Percentiles rank a stretch among this genome's conserved stretches.
Evolutionary conservation across 208 protist species (phyloP).

Genomic region (Naegleria lovaniensis): DNA sequence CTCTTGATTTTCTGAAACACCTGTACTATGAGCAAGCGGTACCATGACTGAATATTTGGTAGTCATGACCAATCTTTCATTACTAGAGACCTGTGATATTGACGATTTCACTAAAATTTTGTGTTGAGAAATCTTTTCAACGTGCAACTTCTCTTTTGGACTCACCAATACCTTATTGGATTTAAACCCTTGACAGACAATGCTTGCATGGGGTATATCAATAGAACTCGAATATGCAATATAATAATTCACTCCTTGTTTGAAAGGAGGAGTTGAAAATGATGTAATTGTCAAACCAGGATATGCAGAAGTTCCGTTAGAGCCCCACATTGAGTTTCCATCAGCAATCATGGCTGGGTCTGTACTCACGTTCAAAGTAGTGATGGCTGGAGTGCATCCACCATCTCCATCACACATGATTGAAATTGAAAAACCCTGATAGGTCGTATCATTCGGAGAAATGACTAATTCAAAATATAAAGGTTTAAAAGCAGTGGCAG

Average conservation of each 20-base stretch:
- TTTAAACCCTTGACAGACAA: not conserved
- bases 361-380: not conserved
- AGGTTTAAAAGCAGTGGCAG: not conserved
- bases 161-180: not conserved
- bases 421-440: not conserved
- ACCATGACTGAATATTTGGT: not conserved
- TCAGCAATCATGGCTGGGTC: not conserved
- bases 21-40: not conserved
- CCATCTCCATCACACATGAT: not conserved
- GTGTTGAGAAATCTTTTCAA: no score
- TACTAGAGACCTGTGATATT: no score
- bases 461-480: not conserved
- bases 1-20: not conserved
- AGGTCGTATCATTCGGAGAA: not conserved
- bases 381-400: not conserved
- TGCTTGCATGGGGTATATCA: not conserved
- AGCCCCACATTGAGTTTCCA: not conserved
- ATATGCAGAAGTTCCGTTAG: not conserved
- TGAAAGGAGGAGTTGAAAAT: not conserved
- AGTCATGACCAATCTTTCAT: no score
- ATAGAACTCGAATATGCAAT: not conserved
- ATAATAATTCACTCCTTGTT: not conserved
- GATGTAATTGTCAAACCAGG: not conserved
- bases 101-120: no score
- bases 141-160: not conserved